Evolutionary conservation across 805 yeast species (phyloP).

Genomic region (Candida stauntonica): DNA sequence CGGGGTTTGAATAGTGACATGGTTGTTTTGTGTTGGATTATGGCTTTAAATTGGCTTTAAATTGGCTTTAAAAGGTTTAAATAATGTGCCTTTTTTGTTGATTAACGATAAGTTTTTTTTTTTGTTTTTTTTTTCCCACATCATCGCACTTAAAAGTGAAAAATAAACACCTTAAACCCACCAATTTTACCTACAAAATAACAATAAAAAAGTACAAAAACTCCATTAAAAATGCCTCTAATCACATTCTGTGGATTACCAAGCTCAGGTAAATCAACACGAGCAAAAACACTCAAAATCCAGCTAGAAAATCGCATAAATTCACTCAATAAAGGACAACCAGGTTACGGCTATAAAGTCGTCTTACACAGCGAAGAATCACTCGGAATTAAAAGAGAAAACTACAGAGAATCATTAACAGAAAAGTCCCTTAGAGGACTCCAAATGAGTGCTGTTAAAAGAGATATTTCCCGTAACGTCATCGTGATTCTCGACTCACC

Average conservation of each 20-base stretch:
- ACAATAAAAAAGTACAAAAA: background rate
- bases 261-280: conserved; percentile 73
- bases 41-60: background rate
- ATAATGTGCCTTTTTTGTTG: too few relatives aligned
- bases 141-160: too few relatives aligned
- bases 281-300: conserved; percentile 53
- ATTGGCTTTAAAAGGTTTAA: background rate
- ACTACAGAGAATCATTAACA: conserved; percentile 64
- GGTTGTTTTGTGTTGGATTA: background rate
- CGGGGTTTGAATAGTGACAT: conserved; percentile 55
- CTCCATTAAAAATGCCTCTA: conserved; percentile 63
- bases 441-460: conserved; percentile 84
- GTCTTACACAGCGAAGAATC: conserved; percentile 73
- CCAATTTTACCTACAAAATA: too few relatives aligned
- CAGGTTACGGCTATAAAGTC: conserved; percentile 55
- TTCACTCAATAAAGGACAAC: conserved; percentile 35
- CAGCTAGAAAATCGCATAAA: conserved; percentile 45
- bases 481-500: conserved; percentile 83
- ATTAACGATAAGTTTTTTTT: too few relatives aligned
- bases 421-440: conserved; percentile 82
- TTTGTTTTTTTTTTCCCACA: too few relatives aligned
- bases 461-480: conserved; percentile 63
- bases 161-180: too few relatives aligned
- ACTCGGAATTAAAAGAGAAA: conserved; percentile 63
- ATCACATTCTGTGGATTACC: conserved; percentile 84